A percentile compares a stretch with the other conserved stretches of the same genome.
Conservation (phyloP, 2,329 filamentous ascomycete genomes). For the Calycina herbarum region DNA sequence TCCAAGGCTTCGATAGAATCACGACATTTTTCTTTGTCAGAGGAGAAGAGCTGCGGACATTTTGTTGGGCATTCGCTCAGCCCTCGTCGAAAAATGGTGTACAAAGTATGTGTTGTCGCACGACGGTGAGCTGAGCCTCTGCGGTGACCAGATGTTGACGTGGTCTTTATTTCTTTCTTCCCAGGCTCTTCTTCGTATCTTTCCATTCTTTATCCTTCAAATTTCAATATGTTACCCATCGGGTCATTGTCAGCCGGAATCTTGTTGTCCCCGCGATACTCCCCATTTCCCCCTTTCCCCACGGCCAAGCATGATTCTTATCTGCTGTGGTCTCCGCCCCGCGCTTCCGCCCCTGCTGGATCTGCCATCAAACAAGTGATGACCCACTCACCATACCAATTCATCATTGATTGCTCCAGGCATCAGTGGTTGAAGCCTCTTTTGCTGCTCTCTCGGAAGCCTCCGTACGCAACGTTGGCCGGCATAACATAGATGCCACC, state of each 20-base stretch:
- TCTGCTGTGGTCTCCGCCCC: constrained; percentile 9
- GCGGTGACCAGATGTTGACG: neutral
- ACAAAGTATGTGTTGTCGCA: neutral
- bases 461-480: neutral
- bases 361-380: constrained; percentile 4
- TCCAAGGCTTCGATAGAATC: constrained; percentile 7
- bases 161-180: neutral
- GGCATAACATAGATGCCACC: neutral
- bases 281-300: constrained; percentile 6
- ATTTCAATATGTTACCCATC: neutral
- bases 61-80: neutral
- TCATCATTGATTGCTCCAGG: constrained; percentile 1
- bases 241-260: constrained; percentile 2
- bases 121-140: neutral
- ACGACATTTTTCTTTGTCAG: neutral
- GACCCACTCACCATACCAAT: neutral
- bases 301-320: constrained; percentile 3
- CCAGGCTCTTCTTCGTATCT: constrained; percentile 1
- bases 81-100: neutral
- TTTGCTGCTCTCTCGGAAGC: neutral
- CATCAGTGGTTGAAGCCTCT: neutral
- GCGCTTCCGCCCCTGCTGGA: constrained; percentile 2
- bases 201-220: neutral
- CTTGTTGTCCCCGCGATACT: neutral
- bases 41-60: neutral